phyloP scores from a whole-genome alignment of 2,329 filamentous ascomycete species.

The Aspergillus bombycis region DNA sequence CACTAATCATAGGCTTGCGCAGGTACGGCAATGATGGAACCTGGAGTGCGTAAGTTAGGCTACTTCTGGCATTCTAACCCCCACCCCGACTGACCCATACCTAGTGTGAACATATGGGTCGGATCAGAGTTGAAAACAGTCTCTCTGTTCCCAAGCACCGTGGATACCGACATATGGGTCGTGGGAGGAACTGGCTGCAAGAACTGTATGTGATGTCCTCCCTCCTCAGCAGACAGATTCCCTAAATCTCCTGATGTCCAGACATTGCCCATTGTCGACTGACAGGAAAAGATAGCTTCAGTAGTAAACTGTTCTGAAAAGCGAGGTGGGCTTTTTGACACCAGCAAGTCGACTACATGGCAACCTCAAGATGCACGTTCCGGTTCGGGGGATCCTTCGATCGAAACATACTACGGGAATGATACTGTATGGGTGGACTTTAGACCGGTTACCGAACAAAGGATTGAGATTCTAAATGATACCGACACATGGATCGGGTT shows the following conservation, averaged over 20 bases:
- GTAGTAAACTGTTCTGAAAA: neutral
- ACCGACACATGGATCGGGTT: slow-evolving; percentile 6
- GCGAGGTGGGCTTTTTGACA: neutral
- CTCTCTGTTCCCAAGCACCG: neutral
- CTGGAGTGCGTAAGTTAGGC: slow-evolving; percentile 2
- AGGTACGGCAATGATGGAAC: slow-evolving; percentile 5
- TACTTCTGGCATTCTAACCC: neutral
- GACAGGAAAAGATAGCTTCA: neutral
- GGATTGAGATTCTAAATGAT: neutral
- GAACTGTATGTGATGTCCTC: neutral
- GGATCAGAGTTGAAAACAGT: neutral
- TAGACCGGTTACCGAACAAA: neutral
- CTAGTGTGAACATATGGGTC: neutral
- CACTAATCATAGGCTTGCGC: neutral
- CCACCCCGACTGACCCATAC: neutral
- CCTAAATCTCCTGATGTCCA: too few species aligned
- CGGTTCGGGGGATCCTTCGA: neutral
- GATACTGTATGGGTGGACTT: neutral
- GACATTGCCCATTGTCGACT: neutral
- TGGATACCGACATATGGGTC: neutral
- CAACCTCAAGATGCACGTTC: neutral
- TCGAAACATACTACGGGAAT: neutral
- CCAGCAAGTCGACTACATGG: neutral
- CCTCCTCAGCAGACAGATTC: too few species aligned
- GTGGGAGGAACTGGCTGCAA: neutral